These are phyloP conservation scores for Vigna trinervia DNA, from an alignment of 306 rosid genomes.

Conservation along the genomic window DNA sequence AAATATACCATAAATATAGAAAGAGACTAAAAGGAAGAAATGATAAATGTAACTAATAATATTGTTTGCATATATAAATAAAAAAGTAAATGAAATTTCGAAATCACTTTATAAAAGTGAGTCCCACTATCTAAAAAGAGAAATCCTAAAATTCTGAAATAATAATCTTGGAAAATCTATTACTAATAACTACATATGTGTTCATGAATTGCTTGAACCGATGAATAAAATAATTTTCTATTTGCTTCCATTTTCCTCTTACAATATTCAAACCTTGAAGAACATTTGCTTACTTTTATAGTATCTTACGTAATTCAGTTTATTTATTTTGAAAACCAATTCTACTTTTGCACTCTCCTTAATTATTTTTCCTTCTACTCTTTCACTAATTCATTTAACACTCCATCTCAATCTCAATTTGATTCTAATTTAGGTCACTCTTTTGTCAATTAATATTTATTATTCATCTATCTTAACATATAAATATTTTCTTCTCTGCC, in stretches of 20 bases:
- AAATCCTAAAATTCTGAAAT: background rate
- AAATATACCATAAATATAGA: no score
- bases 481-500: background rate
- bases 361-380: conserved; percentile 3
- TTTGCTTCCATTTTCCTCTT: background rate
- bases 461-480: background rate
- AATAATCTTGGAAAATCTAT: background rate
- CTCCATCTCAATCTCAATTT: conserved; percentile 1
- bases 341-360: background rate
- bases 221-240: no score
- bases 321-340: background rate
- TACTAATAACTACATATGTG: no score
- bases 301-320: background rate
- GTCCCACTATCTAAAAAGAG: no score
- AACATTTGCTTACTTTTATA: background rate
- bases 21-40: no score
- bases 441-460: background rate
- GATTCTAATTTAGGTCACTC: background rate
- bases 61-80: no score
- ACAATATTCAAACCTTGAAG: no score
- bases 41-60: no score
- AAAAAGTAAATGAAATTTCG: no score
- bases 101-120: no score
- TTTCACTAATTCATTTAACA: background rate
- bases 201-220: no score